phyloP scores from a whole-genome alignment of 1,139 yeast genomes.

The Blastobotrys indianensis region DNA sequence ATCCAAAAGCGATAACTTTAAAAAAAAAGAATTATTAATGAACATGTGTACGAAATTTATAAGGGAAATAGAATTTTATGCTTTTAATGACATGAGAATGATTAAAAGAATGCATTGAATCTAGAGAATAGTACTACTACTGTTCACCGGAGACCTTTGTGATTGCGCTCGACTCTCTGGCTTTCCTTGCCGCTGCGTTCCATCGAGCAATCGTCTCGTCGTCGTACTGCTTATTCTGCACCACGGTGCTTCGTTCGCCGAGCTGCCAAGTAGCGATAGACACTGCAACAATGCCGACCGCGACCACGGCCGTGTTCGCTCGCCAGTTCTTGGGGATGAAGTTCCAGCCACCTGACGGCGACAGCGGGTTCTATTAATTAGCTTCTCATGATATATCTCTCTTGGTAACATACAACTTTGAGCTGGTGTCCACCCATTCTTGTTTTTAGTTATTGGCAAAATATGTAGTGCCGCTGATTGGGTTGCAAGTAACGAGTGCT shows the following conservation, averaged over 20 bases:
- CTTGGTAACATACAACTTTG: constrained; percentile 8
- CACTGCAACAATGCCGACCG: constrained; percentile 31
- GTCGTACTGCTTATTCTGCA: constrained; percentile 27
- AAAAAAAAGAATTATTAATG: neutral
- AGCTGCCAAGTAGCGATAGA: constrained; percentile 29
- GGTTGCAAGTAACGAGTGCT: neutral
- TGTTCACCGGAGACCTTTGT: constrained; percentile 20
- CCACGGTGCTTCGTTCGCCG: constrained; percentile 30
- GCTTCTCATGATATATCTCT: neutral
- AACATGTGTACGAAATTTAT: neutral
- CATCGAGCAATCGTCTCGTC: constrained; percentile 36
- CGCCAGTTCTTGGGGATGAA: constrained; percentile 40
- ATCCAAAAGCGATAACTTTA: constrained; percentile 6
- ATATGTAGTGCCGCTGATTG: constrained; percentile 9
- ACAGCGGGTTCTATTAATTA: constrained; percentile 29
- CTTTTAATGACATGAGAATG: neutral
- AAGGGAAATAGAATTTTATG: neutral
- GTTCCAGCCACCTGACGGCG: constrained; percentile 42
- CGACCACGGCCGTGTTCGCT: constrained; percentile 32
- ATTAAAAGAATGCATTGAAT: too few species aligned
- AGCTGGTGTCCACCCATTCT: constrained; percentile 12
- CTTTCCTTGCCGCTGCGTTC: constrained; percentile 37
- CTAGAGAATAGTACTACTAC: too few species aligned
- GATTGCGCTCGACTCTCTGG: constrained; percentile 30
- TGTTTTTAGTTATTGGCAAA: too few species aligned